phyloP scores from a whole-genome alignment of 1,139 yeast genomes.

The Sugiyamaella grinbergsii region DNA sequence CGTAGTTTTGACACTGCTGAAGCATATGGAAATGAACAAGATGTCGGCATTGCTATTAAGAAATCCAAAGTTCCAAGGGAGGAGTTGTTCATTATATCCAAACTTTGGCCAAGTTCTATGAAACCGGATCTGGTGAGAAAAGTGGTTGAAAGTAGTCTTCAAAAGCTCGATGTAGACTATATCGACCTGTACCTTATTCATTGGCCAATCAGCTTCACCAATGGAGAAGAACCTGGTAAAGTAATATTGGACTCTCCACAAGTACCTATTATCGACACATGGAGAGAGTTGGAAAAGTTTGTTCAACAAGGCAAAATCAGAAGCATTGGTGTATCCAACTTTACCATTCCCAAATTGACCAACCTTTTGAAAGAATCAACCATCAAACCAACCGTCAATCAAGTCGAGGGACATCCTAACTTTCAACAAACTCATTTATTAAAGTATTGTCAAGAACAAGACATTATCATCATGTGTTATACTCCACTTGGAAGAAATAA shows the following conservation, averaged over 20 bases:
- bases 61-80: slow-evolving; percentile 40
- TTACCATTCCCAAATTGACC: slow-evolving; percentile 68
- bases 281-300: slow-evolving; percentile 70
- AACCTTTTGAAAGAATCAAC: slow-evolving; percentile 72
- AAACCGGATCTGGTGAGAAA: slow-evolving; percentile 50
- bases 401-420: slow-evolving; percentile 93
- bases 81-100: slow-evolving; percentile 47
- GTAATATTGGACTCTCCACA: slow-evolving; percentile 61
- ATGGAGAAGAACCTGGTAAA: slow-evolving; percentile 46
- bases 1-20: slow-evolving; percentile 49
- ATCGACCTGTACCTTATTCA: slow-evolving; percentile 65
- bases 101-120: slow-evolving; percentile 50
- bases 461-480: slow-evolving; percentile 76
- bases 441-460: slow-evolving; percentile 60
- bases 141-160: slow-evolving; percentile 51
- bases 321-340: slow-evolving; percentile 84
- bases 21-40: slow-evolving; percentile 48
- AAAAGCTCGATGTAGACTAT: slow-evolving; percentile 60
- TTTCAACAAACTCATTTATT: slow-evolving; percentile 72
- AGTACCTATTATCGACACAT: slow-evolving; percentile 74
- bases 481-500: slow-evolving; percentile 64
- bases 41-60: slow-evolving; percentile 45
- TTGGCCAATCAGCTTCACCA: slow-evolving; percentile 65
- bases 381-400: slow-evolving; percentile 77
- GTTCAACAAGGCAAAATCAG: slow-evolving; percentile 60